Evolutionary conservation across 805 yeast species (phyloP).

Genomic region (Saccharomycopsis guyanensis): DNA sequence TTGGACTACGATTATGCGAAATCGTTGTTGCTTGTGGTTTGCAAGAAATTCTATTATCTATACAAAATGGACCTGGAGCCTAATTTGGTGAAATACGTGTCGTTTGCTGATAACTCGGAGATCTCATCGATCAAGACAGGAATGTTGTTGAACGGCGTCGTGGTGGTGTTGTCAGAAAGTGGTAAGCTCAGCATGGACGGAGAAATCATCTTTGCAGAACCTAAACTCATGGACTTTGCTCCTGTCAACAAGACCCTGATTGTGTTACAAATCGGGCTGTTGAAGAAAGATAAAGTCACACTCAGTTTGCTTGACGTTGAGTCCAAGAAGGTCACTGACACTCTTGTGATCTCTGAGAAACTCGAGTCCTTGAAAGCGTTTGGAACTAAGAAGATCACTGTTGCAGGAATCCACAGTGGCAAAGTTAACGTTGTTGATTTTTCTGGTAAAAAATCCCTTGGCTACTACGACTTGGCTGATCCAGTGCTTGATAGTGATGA

Average conservation of each 20-base stretch:
- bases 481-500: not conserved
- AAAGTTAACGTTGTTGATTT: not conserved
- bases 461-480: not conserved
- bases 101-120: constrained; percentile 1
- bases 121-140: not conserved
- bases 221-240: not conserved
- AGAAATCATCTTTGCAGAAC: not conserved
- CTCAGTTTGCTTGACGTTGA: not conserved
- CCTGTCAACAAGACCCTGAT: not conserved
- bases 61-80: constrained; percentile 8
- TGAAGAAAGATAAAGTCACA: not conserved
- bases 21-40: constrained; percentile 7
- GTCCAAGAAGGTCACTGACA: not conserved
- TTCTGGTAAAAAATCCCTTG: not conserved
- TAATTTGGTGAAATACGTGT: not conserved
- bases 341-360: not conserved
- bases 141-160: not conserved
- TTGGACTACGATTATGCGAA: constrained; percentile 5
- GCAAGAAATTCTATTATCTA: constrained; percentile 17
- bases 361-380: not conserved
- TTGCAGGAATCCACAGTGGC: not conserved
- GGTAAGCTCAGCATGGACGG: not conserved
- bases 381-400: not conserved
- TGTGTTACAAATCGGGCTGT: not conserved
- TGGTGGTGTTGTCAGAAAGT: not conserved